Evolutionary conservation across 441 rosid species (phyloP).

Genomic region (Lepidium campestre): DNA sequence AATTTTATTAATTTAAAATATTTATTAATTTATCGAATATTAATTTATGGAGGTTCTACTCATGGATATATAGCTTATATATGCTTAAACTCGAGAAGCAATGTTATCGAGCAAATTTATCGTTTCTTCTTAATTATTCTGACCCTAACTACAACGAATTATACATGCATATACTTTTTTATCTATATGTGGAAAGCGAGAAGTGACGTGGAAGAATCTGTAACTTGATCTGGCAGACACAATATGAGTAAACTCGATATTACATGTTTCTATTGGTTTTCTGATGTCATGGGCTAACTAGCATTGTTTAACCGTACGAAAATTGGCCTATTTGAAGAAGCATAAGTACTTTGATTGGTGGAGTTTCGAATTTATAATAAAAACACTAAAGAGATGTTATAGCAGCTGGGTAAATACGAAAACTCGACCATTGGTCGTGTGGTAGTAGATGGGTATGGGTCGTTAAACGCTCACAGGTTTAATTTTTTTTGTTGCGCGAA

Average conservation of each 20-base stretch:
- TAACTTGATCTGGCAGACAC: constrained; percentile 9
- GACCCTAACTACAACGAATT: neutral
- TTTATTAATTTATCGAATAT: no score
- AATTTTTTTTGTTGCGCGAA: no score
- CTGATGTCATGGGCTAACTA: constrained; percentile 13
- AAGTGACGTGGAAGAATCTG: constrained; percentile 1
- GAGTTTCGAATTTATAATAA: no score
- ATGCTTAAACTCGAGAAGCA: constrained; percentile 11
- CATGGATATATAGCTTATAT: no score
- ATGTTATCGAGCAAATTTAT: constrained; percentile 7
- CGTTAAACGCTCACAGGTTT: no score
- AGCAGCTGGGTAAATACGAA: neutral
- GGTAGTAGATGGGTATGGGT: no score
- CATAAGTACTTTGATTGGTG: no score
- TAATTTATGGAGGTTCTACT: no score
- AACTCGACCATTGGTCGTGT: no score
- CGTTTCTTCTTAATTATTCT: neutral
- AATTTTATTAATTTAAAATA: no score
- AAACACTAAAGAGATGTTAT: neutral
- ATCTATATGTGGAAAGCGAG: neutral
- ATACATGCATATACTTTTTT: neutral
- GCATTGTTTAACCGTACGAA: constrained; percentile 13
- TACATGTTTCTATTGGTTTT: constrained; percentile 11
- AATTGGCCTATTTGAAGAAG: neutral
- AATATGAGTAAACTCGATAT: neutral